Evolutionary conservation across 257 asterid species (phyloP).

Genomic region (Eustoma russellianum): DNA sequence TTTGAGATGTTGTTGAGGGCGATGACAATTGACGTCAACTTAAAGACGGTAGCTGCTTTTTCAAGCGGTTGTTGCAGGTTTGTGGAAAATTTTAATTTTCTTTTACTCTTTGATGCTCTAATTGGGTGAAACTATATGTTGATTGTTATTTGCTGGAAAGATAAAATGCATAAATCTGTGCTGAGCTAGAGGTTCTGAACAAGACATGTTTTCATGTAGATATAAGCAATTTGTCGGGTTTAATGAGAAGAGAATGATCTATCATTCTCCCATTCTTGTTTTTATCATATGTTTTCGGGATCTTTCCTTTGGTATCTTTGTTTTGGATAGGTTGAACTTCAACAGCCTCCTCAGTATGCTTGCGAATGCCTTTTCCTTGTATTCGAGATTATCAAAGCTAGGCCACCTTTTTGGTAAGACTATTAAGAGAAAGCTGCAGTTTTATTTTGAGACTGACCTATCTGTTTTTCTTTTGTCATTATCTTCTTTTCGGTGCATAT

Average conservation of each 20-base stretch:
- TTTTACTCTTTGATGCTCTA: too few relatives aligned
- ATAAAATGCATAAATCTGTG: not conserved
- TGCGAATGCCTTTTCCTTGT: constrained; percentile 92
- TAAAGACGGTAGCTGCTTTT: constrained; percentile 85
- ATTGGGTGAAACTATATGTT: not conserved
- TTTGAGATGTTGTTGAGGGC: constrained; percentile 72
- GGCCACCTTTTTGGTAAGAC: constrained; percentile 83
- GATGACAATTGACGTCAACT: constrained; percentile 87
- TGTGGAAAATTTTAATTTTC: constrained; percentile 6
- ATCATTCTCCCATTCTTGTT: not conserved
- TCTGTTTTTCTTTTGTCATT: not conserved
- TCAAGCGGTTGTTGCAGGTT: constrained; percentile 90
- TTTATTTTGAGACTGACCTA: not conserved
- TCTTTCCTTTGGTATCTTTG: constrained; percentile 7
- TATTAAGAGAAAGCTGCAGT: not conserved
- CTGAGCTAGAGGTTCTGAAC: too few relatives aligned
- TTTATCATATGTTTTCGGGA: not conserved
- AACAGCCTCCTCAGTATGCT: constrained; percentile 92
- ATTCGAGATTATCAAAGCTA: constrained; percentile 90
- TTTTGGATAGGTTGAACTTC: constrained; percentile 58
- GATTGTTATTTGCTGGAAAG: not conserved
- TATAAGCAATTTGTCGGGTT: not conserved
- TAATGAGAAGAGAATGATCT: not conserved
- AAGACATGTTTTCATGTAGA: not conserved
- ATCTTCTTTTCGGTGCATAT: not conserved